These are phyloP conservation scores for Plasmodium fragile DNA, from an alignment of 169 alveolate genomes.

Conservation along the genomic window DNA sequence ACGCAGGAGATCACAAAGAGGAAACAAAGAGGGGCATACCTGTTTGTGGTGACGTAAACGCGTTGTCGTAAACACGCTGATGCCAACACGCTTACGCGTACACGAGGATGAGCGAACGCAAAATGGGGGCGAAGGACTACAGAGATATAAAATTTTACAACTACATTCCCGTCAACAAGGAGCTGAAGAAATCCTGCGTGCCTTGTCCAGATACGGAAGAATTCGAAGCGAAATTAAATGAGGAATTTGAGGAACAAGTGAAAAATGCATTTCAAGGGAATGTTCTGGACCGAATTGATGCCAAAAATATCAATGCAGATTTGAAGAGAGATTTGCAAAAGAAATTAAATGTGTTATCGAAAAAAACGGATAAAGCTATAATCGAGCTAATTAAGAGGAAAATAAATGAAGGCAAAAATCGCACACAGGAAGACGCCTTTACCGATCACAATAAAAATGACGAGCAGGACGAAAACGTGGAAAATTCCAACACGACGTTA, in stretches of 20 bases:
- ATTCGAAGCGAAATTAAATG: conserved; percentile 75
- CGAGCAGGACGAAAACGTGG: background rate
- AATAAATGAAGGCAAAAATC: conserved; percentile 67
- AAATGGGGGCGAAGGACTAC: conserved; percentile 42
- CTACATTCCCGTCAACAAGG: conserved; percentile 78
- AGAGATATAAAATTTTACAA: conserved; percentile 76
- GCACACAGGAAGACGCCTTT: background rate
- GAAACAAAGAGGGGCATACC: background rate
- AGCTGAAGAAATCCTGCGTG: conserved; percentile 74
- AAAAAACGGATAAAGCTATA: conserved; percentile 86
- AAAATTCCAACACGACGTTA: conserved; percentile 34
- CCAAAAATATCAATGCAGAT: conserved; percentile 85
- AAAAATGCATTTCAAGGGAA: conserved; percentile 76
- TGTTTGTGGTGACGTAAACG: background rate
- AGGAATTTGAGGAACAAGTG: conserved; percentile 72
- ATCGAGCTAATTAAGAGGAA: conserved; percentile 82
- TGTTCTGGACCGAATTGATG: conserved; percentile 78
- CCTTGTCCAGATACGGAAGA: conserved; percentile 80
- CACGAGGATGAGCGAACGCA: background rate
- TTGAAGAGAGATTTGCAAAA: conserved; percentile 87
- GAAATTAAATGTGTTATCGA: conserved; percentile 80
- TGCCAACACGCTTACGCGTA: background rate
- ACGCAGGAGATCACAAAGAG: background rate
- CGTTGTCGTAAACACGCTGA: background rate
- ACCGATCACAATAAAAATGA: conserved; percentile 12